Conservation (phyloP, 108 stramenopile species). For the Cyclotella choctawhatcheeana region DNA sequence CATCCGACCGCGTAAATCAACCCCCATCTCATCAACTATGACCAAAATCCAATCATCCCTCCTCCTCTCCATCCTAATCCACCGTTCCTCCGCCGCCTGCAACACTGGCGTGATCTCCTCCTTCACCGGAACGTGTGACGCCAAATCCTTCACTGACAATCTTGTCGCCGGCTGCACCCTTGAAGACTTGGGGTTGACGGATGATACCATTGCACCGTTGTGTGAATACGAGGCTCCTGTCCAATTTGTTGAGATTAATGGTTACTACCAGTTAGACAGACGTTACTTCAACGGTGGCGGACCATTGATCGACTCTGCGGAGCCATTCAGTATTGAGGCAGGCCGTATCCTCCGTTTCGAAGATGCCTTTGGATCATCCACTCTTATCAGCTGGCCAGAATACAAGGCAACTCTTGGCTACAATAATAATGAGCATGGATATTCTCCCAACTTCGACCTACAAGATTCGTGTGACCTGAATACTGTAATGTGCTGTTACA, state of each 20-base stretch:
- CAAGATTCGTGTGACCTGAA: slow-evolving; percentile 28
- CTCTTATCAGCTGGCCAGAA: slow-evolving; percentile 32
- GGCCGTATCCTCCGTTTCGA: slow-evolving; percentile 25
- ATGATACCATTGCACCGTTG: slow-evolving; percentile 18
- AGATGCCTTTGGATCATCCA: neutral
- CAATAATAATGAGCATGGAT: slow-evolving; percentile 27
- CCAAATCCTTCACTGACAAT: neutral
- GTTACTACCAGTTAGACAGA: slow-evolving; percentile 20
- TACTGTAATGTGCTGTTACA: slow-evolving; percentile 49
- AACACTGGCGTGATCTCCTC: neutral
- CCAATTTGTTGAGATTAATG: slow-evolving; percentile 39
- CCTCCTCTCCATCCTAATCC: neutral
- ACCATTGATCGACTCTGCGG: slow-evolving; percentile 7
- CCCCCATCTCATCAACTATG: too few relatives aligned
- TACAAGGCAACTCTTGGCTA: slow-evolving; percentile 30
- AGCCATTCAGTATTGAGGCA: slow-evolving; percentile 10
- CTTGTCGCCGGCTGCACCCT: neutral
- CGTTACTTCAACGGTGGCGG: slow-evolving; percentile 32
- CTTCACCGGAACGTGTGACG: neutral
- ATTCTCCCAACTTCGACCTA: slow-evolving; percentile 41
- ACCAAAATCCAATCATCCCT: neutral
- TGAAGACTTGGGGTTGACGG: neutral
- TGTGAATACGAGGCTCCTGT: slow-evolving; percentile 33
- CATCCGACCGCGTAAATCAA: too few relatives aligned
- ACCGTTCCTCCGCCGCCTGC: neutral